Evolutionary conservation across 140 eudicot genomes (phyloP).

Genomic region (Bidens hawaiensis): DNA sequence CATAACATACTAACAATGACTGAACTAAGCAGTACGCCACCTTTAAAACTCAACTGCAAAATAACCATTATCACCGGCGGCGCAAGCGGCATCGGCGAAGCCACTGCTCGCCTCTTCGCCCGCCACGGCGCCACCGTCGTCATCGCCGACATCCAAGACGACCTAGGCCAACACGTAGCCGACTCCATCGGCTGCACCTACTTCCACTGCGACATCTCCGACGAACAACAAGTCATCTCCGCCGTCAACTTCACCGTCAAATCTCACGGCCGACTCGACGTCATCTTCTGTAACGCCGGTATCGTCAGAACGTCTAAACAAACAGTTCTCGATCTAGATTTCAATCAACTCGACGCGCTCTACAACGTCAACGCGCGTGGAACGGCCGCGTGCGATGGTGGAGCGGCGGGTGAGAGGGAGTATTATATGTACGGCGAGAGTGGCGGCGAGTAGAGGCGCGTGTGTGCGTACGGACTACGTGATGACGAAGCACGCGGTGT

Average conservation of each 20-base stretch:
- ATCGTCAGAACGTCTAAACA: constrained; percentile 28
- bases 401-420: constrained; percentile 34
- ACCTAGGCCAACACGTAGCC: constrained; percentile 35
- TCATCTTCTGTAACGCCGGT: constrained; percentile 61
- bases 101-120: constrained; percentile 46
- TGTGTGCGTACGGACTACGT: constrained; percentile 32
- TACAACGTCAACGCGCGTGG: constrained; percentile 17
- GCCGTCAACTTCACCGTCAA: constrained; percentile 29
- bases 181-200: constrained; percentile 52
- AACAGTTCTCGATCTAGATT: constrained; percentile 37
- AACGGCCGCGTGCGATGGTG: constrained; percentile 42
- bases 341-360: constrained; percentile 22
- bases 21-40: background rate
- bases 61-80: constrained; percentile 56
- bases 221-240: constrained; percentile 41
- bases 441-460: constrained; percentile 23
- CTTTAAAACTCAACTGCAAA: constrained; percentile 34
- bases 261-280: constrained; percentile 33
- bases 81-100: constrained; percentile 60
- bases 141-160: constrained; percentile 51
- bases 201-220: constrained; percentile 42
- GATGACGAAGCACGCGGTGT: constrained; percentile 50
- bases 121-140: constrained; percentile 37
- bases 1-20: no score
- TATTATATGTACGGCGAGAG: constrained; percentile 47